Base-by-base conservation (phyloP, 352 stramenopile genomes). In the Thraustochytrium striatum region DNA sequence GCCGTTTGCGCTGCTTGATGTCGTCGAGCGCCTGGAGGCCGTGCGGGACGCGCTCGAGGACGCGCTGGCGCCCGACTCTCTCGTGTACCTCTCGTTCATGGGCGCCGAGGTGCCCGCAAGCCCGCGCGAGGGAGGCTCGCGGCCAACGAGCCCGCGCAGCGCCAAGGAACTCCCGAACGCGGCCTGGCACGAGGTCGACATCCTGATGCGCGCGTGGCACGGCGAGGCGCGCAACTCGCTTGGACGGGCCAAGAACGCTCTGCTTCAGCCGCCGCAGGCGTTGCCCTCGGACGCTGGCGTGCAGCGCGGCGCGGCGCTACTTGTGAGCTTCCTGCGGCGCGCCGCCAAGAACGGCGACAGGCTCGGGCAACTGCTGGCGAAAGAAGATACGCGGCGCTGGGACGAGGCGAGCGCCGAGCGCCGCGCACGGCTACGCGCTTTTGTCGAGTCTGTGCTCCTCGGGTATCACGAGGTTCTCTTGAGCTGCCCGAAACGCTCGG, bases 31-130 rank as follows among this genome's bases (percentile, higher is more conserved):
- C 1, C 28, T 75, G 11, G 9, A 61, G 25, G 32, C 43, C 50
- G 30, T 75, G 16, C 65, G 30, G 13, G 41, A 30, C 47, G 39
- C n/a, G 16, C 61, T 75, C 30, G 43, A 70, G 1, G 65, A 75
- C 19, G 68, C 61, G 1, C 52, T 75, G 11, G 65, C 44, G 21
- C 65, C 65, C 11, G 65, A 43, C 9, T 65, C 65, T 2, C 21
- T 75, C 16, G 28, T 32, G 1, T 75, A 75, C 32, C 65, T 75
- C 16, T n/a, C 44, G 47, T 55, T 21, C 5, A 43, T 61, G 30
- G 52, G 39, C 21, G 59, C 36, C 21, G 13, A 52, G 21, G 59
- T 53, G 38, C 59, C 59, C 21, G 59, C 35, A 25, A 38, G 35
- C 35, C 59, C 59, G 25, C 59, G 59, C 59, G 28, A 70, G 59